Base-by-base conservation (phyloP, 164 flowering plant genomes). In the Vitis riparia region DNA sequence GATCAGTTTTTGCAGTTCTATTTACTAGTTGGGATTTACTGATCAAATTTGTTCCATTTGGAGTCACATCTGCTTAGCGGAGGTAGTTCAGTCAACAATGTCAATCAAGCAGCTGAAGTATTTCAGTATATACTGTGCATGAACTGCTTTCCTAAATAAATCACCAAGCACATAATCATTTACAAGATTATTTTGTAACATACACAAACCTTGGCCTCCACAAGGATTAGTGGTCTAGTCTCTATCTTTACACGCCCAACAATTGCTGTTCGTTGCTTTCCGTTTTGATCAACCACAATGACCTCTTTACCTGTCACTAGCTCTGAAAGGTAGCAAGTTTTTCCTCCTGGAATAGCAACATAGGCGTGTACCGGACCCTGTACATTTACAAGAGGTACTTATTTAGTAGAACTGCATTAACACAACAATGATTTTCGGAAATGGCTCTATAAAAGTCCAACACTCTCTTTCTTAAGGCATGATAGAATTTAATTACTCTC, bases 351-450 rank as follows among this genome's bases (percentile, higher is more conserved):
- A 77, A 88, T 76, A 65, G 90, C 91, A 66, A 90, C 88, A 83
- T 94, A 94, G 55, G 94, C 85, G 80, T 94, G 98, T 5, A 94
- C 96, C 8, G 98, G 98, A 19, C 97, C 98, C 98, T 94, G 85
- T 58, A 66, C 71, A 69, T 62, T 65, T 63, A 47, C 70, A 75
- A 76, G 27, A 12, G 19, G 52, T 51, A 55, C 9, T 37, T 50
- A 7, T 19, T 51, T 5, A 16, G 50, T 23, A 23, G 27, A 23
- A 23, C 27, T 23, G 27, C 27, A 1, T 23, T 63, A 48, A n/a
- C 11, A 63, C 19, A 47, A 52, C n/a, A 63, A 27, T 16, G 49
- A 0, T 44, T 48, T 27, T 8, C 2, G 53, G 56, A 49, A 50
- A 65, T 51, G 29, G 14, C 55, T 9, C 44, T 37, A 37, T 6